Evolutionary conservation across 345 rosid genomes (phyloP), one percentile per base, ranked within the genome.

Genomic region (Syzygium aromaticum): DNA sequence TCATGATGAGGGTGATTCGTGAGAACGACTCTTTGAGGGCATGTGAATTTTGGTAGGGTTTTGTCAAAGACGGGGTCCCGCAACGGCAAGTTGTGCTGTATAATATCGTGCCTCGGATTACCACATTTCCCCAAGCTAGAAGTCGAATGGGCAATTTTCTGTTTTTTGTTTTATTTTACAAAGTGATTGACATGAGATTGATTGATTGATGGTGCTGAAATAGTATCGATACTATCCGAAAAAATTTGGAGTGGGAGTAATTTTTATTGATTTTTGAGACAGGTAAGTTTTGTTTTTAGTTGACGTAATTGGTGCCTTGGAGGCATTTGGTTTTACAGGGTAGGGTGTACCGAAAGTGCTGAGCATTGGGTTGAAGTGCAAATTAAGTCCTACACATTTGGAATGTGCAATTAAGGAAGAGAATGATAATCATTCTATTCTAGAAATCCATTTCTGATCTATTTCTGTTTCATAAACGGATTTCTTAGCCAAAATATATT

Each of bases 161-260:
- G 4, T 57, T 57, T 3, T 56, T 56, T 1, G 1, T 56, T 56
- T 56, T 1, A 0, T 56, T 56, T 23, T 10, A 56, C n/a, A 56
- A 56, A 56, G 14, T 3, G n/a, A 56, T 11, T 9, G 25, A 23
- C 4, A 11, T 11, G 25, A 0, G 11, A 57, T 1, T 57, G 28
- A 57, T 1, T 57, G 28, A 57, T 28, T 5, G 3, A 10, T 57
- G 64, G 11, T 11, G 30, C 27, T 57, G 64, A 0, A 57, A 57
- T n/a, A 57, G 64, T 4, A 0, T 14, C 0, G 13, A 3, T 25
- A 11, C 64, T 5, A 57, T 57, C 7, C 0, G 0, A 57, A 57
- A 6, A 11, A 6, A 25, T 57, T 25, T 57, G 27, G 15, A 57
- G 15, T 0, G n/a, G n/a, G 15, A 11, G 15, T 57, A 25, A 43